Base-by-base conservation (phyloP, 2,329 filamentous ascomycete genomes). In the Neophaeococcomyces mojaviensis region DNA sequence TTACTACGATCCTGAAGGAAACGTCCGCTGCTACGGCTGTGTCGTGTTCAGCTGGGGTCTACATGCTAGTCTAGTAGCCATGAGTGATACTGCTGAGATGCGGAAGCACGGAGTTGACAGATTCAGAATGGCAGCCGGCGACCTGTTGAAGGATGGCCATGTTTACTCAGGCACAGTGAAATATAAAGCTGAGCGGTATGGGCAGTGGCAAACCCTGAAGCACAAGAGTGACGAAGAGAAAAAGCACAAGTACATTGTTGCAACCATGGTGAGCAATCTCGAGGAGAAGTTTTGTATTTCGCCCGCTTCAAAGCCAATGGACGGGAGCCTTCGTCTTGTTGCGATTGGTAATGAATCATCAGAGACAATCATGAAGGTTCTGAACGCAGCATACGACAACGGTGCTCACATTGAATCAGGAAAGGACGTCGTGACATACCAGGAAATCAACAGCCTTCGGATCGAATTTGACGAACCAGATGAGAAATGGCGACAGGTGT, bases 41-140 rank as follows among this genome's bases (percentile, higher is more conserved):
- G 87, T 96, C 18, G 89, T 97, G 2, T 83, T 82, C 36, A 92
- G 85, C 63, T 94, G 94, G 76, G 90, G 86, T 16, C 80, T 97
- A 59, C 90, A 97, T 60, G 86, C 89, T 24, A 81, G 83, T 34
- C 74, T 97, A 3, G 88, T 97, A 18, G 88, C 86, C 56, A 88
- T 96, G 68, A 92, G 86, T 64, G 90, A 97, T 64, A 94, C 89
- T 0, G 71, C 78, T 0, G 83, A 80, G 53, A 90, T 90, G 64
- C 82, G 90, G 51, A 77, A 79, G 54, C 82, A 84, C 58, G 90
- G 90, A 10, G 72, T 74, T 26, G 78, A 84, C 60, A 77, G 90
- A 16, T 97, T 97, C 66, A 76, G 81, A 47, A 87, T 95, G 78
- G 88, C 88, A 0, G 89, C 88, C 0, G 75, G 80, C 43, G 81